Conservation (phyloP, 257 asterid species). For the Linderniella brevidens region DNA sequence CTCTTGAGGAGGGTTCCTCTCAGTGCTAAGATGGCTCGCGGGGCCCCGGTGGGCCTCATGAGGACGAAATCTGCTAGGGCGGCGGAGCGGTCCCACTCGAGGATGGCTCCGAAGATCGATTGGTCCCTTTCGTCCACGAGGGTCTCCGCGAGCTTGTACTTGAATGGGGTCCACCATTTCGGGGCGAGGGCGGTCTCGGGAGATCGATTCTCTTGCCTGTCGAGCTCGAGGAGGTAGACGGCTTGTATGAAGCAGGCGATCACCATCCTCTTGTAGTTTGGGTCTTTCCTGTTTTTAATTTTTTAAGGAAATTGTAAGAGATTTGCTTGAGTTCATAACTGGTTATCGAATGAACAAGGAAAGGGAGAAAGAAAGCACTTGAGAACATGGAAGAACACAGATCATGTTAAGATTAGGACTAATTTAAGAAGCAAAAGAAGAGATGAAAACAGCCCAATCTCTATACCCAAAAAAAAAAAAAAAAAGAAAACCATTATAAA, state of each 20-base stretch:
- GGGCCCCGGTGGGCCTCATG: constrained; percentile 79
- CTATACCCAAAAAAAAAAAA: no score
- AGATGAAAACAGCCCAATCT: no score
- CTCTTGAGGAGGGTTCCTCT: constrained; percentile 75
- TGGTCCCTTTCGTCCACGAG: constrained; percentile 83
- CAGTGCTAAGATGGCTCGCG: constrained; percentile 64
- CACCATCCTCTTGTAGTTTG: constrained; percentile 72
- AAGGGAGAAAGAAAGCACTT: neutral
- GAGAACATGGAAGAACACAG: neutral
- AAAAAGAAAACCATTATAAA: no score
- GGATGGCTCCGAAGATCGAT: constrained; percentile 76
- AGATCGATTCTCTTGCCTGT: constrained; percentile 71
- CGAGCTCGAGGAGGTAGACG: constrained; percentile 84
- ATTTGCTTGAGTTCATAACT: no score
- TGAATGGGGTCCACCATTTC: constrained; percentile 93
- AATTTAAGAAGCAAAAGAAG: no score
- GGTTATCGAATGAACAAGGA: neutral
- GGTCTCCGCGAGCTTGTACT: constrained; percentile 64
- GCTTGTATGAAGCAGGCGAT: constrained; percentile 94
- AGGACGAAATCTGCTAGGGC: constrained; percentile 68
- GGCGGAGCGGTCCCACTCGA: constrained; percentile 92
- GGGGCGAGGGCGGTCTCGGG: constrained; percentile 79
- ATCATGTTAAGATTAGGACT: neutral
- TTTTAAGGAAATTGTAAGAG: no score
- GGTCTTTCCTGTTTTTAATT: constrained; percentile 69